Evolutionary conservation across 1,284 basidiomycete genomes (phyloP).

Genomic region (Porphyrellus sp.): DNA sequence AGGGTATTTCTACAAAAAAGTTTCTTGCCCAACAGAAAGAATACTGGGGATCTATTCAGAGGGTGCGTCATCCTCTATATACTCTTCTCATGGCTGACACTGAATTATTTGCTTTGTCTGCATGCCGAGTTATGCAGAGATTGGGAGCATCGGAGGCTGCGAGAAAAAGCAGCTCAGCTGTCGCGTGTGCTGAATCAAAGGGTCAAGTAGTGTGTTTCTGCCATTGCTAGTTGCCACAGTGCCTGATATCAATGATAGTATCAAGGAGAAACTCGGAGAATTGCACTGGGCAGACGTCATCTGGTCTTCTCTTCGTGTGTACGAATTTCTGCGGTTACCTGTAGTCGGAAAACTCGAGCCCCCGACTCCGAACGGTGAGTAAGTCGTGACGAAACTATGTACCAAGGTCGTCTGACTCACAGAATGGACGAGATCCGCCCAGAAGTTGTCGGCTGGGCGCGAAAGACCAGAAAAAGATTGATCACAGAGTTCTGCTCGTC

Average conservation of each 20-base stretch:
- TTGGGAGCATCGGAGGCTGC: constrained; percentile 5
- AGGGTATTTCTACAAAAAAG: background rate
- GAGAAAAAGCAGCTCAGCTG: constrained; percentile 1
- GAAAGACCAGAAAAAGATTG: background rate
- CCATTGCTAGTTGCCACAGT: background rate
- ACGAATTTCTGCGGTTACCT: background rate
- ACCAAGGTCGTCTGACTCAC: background rate
- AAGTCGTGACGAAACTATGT: background rate
- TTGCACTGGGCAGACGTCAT: background rate
- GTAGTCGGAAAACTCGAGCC: constrained; percentile 11
- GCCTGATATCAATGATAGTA: constrained; percentile 10
- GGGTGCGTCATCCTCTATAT: background rate
- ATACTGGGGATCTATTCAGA: background rate
- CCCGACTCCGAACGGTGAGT: constrained; percentile 10
- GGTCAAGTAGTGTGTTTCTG: constrained; percentile 5
- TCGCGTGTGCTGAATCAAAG: constrained; percentile 4
- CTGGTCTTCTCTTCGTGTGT: no score
- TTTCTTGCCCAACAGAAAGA: background rate
- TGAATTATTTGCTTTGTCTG: background rate
- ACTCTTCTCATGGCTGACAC: background rate
- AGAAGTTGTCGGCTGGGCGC: background rate
- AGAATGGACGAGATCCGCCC: constrained; percentile 18
- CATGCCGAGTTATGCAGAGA: constrained; percentile 3
- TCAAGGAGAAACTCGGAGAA: background rate
- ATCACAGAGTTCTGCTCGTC: background rate